Percentiles rank a stretch among this genome's conserved stretches.
Conservation (phyloP, 805 yeast genomes). For the Starmerella bombi region DNA sequence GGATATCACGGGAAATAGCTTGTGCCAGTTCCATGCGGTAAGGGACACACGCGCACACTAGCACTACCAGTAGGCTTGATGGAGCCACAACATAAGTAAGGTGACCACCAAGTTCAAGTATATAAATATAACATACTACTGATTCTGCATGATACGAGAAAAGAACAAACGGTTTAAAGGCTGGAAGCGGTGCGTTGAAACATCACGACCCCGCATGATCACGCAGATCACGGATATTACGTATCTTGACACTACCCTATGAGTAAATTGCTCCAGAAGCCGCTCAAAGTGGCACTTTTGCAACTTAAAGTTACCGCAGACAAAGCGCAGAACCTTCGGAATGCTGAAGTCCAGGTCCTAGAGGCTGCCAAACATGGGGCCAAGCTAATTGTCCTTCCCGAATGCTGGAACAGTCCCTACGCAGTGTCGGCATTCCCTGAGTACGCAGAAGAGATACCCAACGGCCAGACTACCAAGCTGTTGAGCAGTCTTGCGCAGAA, state of each 20-base stretch:
- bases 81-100: too few species aligned
- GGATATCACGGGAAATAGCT: constrained; percentile 1
- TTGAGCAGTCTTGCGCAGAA: constrained; percentile 55
- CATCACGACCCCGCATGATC: too few species aligned
- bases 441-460: constrained; percentile 78
- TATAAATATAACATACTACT: too few species aligned
- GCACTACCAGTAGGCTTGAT: too few species aligned
- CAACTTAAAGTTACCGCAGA: constrained; percentile 75
- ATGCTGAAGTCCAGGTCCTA: constrained; percentile 49
- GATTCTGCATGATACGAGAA: too few species aligned
- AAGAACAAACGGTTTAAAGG: too few species aligned
- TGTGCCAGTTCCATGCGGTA: too few species aligned
- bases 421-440: constrained; percentile 73
- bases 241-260: not conserved
- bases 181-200: too few species aligned
- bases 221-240: too few species aligned
- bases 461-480: constrained; percentile 48
- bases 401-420: constrained; percentile 93
- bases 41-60: too few species aligned
- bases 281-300: constrained; percentile 65
- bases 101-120: too few species aligned
- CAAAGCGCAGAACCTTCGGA: constrained; percentile 60
- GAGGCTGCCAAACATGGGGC: constrained; percentile 54
- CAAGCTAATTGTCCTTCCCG: constrained; percentile 78
- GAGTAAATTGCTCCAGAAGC: constrained; percentile 32